A percentile compares a stretch with the other conserved stretches of the same genome.
Evolutionary conservation across 148 eudicot genomes (phyloP).

Genomic region (Cornus florida): DNA sequence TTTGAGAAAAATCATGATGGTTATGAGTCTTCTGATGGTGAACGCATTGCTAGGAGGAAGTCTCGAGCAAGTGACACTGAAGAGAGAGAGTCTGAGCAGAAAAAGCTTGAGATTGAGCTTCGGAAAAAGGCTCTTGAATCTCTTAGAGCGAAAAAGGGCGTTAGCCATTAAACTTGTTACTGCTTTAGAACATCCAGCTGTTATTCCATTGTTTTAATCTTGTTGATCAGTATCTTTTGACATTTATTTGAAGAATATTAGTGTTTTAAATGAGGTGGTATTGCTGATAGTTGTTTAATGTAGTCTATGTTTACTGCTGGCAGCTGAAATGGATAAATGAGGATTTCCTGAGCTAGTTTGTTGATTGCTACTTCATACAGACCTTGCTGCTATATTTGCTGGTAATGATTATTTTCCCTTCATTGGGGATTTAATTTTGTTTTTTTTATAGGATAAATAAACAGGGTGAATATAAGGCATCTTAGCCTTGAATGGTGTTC

Average conservation of each 20-base stretch:
- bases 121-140: conserved; percentile 93
- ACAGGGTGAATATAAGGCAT: conserved; percentile 20
- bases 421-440: conserved; percentile 39
- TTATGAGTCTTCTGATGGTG: conserved; percentile 46
- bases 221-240: conserved; percentile 19
- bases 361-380: conserved; percentile 76
- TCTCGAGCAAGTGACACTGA: conserved; percentile 42
- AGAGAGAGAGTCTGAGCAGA: conserved; percentile 65
- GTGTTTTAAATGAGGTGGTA: conserved; percentile 40
- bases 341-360: conserved; percentile 85
- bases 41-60: conserved; percentile 27
- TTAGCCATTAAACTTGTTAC: conserved; percentile 47
- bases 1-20: conserved; percentile 43
- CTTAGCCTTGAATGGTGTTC: conserved; percentile 11
- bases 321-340: conserved; percentile 92
- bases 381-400: conserved; percentile 73
- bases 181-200: conserved; percentile 30
- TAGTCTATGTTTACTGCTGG: conserved; percentile 83
- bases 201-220: conserved; percentile 24
- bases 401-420: conserved; percentile 74
- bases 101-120: conserved; percentile 86
- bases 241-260: conserved; percentile 15
- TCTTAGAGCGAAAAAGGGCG: conserved; percentile 88
- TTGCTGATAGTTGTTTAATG: conserved; percentile 65
- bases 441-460: conserved; percentile 26